A percentile compares a stretch with the other conserved stretches of the same genome.
These are phyloP conservation scores for Lactarius akahatsu DNA, from an alignment of 768 basidiomycete genomes.

Conservation along the genomic window DNA sequence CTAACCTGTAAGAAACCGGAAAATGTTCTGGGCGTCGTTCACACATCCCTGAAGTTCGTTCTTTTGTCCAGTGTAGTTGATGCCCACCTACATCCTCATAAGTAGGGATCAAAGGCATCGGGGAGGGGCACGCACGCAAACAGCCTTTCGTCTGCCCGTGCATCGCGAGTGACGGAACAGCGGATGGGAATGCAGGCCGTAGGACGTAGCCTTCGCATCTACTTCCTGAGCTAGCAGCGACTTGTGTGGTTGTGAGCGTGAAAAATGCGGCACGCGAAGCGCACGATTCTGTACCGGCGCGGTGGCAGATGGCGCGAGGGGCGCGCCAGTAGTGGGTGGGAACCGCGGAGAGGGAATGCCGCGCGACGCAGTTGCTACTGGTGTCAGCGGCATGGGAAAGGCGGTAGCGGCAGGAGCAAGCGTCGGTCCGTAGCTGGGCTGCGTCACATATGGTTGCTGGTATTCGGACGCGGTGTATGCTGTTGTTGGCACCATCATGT, in stretches of 20 bases:
- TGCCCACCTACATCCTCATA: slow-evolving; percentile 62
- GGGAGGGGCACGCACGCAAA: slow-evolving; percentile 57
- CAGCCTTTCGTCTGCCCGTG: slow-evolving; percentile 81
- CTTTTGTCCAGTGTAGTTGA: slow-evolving; percentile 75
- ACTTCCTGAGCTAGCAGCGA: slow-evolving; percentile 17
- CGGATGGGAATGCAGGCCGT: slow-evolving; percentile 18
- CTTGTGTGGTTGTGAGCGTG: slow-evolving; percentile 6
- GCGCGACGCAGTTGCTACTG: not conserved
- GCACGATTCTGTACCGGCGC: slow-evolving; percentile 11
- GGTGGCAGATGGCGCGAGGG: not conserved
- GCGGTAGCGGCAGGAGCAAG: not conserved
- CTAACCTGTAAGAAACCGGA: slow-evolving; percentile 71
- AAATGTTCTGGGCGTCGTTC: slow-evolving; percentile 85
- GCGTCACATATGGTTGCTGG: slow-evolving; percentile 9
- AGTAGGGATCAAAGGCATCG: not conserved
- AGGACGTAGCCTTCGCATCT: not conserved
- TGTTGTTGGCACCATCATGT: not conserved
- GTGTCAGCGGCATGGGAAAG: not conserved
- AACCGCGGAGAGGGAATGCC: slow-evolving; percentile 4
- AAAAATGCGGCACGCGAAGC: not conserved
- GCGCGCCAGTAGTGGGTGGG: not conserved
- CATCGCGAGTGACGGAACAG: slow-evolving; percentile 87
- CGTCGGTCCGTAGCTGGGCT: not conserved
- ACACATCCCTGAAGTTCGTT: slow-evolving; percentile 82
- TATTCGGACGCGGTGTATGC: slow-evolving; percentile 9